These are phyloP conservation scores for Trichosporon sp. DNA, from an alignment of 1,284 basidiomycete species.

Conservation along the genomic window DNA sequence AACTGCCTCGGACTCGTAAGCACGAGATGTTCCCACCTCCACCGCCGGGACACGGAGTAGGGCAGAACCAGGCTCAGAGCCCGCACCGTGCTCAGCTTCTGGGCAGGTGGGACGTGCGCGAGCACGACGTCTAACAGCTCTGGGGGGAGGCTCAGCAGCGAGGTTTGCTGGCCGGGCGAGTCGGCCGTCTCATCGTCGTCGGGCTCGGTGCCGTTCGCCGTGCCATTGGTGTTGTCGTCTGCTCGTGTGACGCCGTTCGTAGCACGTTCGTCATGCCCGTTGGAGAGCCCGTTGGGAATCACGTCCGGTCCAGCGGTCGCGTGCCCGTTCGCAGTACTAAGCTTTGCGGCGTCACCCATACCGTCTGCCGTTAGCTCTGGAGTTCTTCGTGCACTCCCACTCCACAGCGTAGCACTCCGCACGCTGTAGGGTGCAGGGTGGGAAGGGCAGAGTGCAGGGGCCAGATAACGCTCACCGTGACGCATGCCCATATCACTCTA, in stretches of 20 bases:
- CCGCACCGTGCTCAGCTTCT: conserved; percentile 50
- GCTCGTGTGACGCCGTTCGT: neutral
- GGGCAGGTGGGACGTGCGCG: conserved; percentile 43
- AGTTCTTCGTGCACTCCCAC: too few relatives aligned
- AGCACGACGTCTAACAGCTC: conserved; percentile 54
- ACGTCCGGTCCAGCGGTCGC: too few relatives aligned
- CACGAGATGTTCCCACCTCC: conserved; percentile 14
- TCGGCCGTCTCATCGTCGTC: too few relatives aligned
- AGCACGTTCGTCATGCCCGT: neutral
- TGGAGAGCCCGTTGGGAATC: neutral
- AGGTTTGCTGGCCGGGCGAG: neutral
- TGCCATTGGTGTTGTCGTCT: neutral
- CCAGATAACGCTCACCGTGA: too few relatives aligned
- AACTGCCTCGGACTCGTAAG: conserved; percentile 34
- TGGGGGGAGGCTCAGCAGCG: conserved; percentile 46
- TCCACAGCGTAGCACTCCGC: too few relatives aligned
- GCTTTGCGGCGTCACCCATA: neutral
- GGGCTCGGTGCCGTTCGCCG: too few relatives aligned
- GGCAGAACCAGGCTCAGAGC: conserved; percentile 51
- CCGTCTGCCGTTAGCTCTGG: neutral
- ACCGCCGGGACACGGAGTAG: conserved; percentile 10
- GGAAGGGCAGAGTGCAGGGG: too few relatives aligned
- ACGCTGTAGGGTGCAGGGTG: too few relatives aligned
- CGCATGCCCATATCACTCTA: too few relatives aligned
- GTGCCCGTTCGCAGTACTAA: too few relatives aligned